Percentiles rank a stretch among this genome's conserved stretches.
Evolutionary conservation across 306 rosid species (phyloP).

Genomic region (Senna tora): DNA sequence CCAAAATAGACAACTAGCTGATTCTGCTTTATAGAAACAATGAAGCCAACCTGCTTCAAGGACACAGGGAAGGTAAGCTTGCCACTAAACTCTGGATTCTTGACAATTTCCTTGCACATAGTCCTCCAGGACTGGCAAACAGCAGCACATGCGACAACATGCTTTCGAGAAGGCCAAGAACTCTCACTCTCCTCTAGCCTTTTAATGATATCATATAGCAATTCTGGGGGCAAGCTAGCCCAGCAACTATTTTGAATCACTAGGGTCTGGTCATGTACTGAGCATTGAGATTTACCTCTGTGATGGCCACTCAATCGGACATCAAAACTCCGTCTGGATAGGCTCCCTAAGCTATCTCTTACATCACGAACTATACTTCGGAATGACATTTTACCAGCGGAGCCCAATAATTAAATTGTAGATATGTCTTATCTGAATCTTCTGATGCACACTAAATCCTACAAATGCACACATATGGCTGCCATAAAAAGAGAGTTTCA

Average conservation of each 20-base stretch:
- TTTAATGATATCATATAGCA: slow-evolving; percentile 70
- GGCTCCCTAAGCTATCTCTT: slow-evolving; percentile 83
- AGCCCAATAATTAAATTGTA: slow-evolving; percentile 27
- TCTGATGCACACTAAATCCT: slow-evolving; percentile 39
- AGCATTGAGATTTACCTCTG: slow-evolving; percentile 81
- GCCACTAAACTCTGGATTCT: slow-evolving; percentile 73
- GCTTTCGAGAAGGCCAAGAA: slow-evolving; percentile 78
- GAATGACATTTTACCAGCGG: slow-evolving; percentile 67
- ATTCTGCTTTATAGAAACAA: neutral
- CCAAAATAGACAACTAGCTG: neutral
- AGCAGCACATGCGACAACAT: slow-evolving; percentile 85
- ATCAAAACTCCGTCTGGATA: slow-evolving; percentile 81
- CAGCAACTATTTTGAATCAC: slow-evolving; percentile 71
- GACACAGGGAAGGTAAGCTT: slow-evolving; percentile 86
- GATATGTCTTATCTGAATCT: slow-evolving; percentile 28
- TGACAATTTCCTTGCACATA: slow-evolving; percentile 85
- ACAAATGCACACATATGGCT: slow-evolving; percentile 42
- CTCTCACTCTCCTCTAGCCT: slow-evolving; percentile 89
- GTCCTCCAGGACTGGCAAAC: slow-evolving; percentile 85
- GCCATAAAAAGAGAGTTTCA: slow-evolving; percentile 41
- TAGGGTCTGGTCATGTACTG: slow-evolving; percentile 64
- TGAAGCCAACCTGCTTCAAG: slow-evolving; percentile 68
- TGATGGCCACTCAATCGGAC: slow-evolving; percentile 63
- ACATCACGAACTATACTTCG: slow-evolving; percentile 88
- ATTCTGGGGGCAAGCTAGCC: slow-evolving; percentile 85